phyloP scores from a whole-genome alignment of 2,329 filamentous ascomycete genomes.

The Cercospora sojina region DNA sequence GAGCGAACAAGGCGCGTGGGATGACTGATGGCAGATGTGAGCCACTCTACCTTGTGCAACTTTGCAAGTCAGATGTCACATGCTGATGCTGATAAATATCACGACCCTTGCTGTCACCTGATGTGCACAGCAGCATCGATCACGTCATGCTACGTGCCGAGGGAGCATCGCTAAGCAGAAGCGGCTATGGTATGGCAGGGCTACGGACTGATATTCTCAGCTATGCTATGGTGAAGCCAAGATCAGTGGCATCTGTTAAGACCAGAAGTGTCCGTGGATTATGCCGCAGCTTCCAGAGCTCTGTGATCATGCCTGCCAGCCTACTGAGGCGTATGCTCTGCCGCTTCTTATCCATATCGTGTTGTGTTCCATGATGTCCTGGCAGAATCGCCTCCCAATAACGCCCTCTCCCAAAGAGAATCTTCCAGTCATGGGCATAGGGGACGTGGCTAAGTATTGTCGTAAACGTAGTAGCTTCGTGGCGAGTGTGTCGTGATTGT shows the following conservation, averaged over 20 bases:
- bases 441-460: slow-evolving; percentile 17
- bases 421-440: slow-evolving; percentile 20
- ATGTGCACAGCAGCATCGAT: neutral
- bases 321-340: neutral
- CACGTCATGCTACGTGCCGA: neutral
- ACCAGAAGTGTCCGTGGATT: neutral
- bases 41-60: neutral
- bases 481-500: slow-evolving; percentile 12
- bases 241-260: neutral
- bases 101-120: neutral
- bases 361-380: slow-evolving; percentile 12
- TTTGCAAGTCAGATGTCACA: neutral
- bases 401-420: slow-evolving; percentile 27
- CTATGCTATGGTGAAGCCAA: slow-evolving; percentile 6
- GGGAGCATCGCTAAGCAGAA: slow-evolving; percentile 7
- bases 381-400: slow-evolving; percentile 19
- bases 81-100: neutral
- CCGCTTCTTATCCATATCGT: slow-evolving; percentile 13
- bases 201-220: slow-evolving; percentile 2
- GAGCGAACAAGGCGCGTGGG: neutral
- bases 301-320: neutral
- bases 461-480: slow-evolving; percentile 16
- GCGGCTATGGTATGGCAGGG: slow-evolving; percentile 12
- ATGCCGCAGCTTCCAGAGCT: slow-evolving; percentile 3
- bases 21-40: neutral